Evolutionary conservation across 2,329 filamentous ascomycete species (phyloP).

Genomic region (Verticillium albo-atrum): DNA sequence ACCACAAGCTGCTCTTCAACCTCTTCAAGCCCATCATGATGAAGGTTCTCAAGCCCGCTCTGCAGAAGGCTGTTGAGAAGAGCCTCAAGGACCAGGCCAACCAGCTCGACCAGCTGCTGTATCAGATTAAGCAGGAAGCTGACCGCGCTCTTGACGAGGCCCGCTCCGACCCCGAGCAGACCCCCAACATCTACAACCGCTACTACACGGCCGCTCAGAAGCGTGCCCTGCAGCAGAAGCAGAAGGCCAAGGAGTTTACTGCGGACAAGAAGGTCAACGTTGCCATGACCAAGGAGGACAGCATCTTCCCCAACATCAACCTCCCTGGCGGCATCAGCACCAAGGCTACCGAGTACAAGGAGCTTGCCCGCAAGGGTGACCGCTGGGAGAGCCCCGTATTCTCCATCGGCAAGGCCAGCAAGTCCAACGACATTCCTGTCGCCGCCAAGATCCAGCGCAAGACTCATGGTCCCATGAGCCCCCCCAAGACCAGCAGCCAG

Average conservation of each 20-base stretch:
- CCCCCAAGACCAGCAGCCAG: neutral
- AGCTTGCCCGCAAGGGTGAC: slow-evolving; percentile 82
- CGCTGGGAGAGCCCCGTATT: slow-evolving; percentile 96
- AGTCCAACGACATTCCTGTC: slow-evolving; percentile 68
- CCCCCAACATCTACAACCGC: slow-evolving; percentile 79
- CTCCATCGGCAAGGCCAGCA: slow-evolving; percentile 72
- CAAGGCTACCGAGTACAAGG: slow-evolving; percentile 92
- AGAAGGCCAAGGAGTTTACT: slow-evolving; percentile 61
- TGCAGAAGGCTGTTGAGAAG: slow-evolving; percentile 87
- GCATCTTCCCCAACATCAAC: slow-evolving; percentile 80
- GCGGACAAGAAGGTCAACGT: slow-evolving; percentile 74
- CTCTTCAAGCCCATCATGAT: slow-evolving; percentile 85
- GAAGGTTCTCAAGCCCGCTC: slow-evolving; percentile 74
- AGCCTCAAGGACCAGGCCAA: slow-evolving; percentile 79
- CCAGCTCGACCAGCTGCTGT: slow-evolving; percentile 68
- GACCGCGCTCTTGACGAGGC: slow-evolving; percentile 65
- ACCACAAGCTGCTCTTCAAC: slow-evolving; percentile 85
- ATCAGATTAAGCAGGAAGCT: slow-evolving; percentile 77
- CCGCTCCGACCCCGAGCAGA: slow-evolving; percentile 64
- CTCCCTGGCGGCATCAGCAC: slow-evolving; percentile 84
- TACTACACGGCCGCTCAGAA: slow-evolving; percentile 75
- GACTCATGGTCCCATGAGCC: slow-evolving; percentile 21
- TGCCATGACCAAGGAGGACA: slow-evolving; percentile 82
- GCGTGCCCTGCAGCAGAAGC: slow-evolving; percentile 68
- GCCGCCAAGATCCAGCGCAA: slow-evolving; percentile 48